Percentiles rank a stretch among this genome's conserved stretches.
Conservation (phyloP, 257 asterid genomes). For the Plantago major region DNA sequence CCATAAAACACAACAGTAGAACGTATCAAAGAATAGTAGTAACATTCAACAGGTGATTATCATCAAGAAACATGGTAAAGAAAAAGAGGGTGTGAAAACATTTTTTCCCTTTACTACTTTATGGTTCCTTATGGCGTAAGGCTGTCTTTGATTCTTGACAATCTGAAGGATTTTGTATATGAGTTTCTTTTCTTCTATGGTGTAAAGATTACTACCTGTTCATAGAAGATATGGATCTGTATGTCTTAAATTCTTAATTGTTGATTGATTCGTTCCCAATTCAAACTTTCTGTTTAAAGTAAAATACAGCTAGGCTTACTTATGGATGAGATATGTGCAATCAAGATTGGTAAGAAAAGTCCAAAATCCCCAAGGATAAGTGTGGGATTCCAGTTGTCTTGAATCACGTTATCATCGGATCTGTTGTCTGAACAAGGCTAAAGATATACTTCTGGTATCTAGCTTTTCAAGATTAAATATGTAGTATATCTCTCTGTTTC, state of each 20-base stretch:
- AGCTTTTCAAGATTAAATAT: neutral
- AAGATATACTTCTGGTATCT: slow-evolving; percentile 12
- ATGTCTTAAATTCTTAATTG: neutral
- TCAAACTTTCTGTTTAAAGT: too few species aligned
- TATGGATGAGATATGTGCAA: too few species aligned
- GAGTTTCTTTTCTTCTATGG: neutral
- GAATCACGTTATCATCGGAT: slow-evolving; percentile 11
- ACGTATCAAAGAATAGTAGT: too few species aligned
- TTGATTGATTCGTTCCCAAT: too few species aligned
- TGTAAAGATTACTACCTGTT: neutral
- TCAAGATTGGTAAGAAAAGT: neutral
- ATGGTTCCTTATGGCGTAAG: slow-evolving; percentile 13
- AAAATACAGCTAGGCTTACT: too few species aligned
- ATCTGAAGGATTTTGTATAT: slow-evolving; percentile 4
- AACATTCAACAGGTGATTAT: too few species aligned
- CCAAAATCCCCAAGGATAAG: slow-evolving; percentile 16
- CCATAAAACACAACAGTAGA: too few species aligned
- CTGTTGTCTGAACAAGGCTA: slow-evolving; percentile 23
- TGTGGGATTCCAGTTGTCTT: slow-evolving; percentile 21
- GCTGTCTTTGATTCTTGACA: slow-evolving; percentile 8
- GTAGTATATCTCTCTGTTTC: slow-evolving; percentile 3
- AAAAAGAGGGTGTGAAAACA: neutral
- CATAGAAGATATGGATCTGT: neutral
- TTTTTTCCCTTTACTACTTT: slow-evolving; percentile 10
- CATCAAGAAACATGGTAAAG: neutral